Conservation (phyloP, 2,329 filamentous ascomycete genomes). For the Allantophomopsis cytisporea region DNA sequence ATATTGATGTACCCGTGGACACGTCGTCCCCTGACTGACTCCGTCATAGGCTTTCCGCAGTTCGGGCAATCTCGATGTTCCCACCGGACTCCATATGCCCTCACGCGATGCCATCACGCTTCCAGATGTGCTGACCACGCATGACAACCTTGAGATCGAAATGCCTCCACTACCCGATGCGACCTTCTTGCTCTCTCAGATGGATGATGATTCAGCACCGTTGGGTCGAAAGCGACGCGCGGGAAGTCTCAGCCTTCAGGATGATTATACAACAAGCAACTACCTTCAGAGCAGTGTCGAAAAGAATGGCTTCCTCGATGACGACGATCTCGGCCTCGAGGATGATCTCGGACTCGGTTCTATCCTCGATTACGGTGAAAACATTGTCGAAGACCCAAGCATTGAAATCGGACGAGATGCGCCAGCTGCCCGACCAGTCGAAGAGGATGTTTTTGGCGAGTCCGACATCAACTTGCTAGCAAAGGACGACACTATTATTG, state of each 20-base stretch:
- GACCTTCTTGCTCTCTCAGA: constrained; percentile 67
- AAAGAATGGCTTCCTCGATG: constrained; percentile 32
- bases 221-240: constrained; percentile 41
- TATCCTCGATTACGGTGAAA: constrained; percentile 38
- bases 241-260: constrained; percentile 53
- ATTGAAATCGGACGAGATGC: constrained; percentile 89
- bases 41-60: constrained; percentile 71
- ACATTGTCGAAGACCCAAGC: constrained; percentile 37
- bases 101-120: constrained; percentile 80
- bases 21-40: neutral
- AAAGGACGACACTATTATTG: constrained; percentile 37
- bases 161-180: constrained; percentile 78
- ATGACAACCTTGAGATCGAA: constrained; percentile 53
- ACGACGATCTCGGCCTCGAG: constrained; percentile 40
- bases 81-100: constrained; percentile 65
- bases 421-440: constrained; percentile 49
- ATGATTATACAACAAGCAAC: constrained; percentile 64
- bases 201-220: constrained; percentile 46
- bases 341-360: constrained; percentile 66
- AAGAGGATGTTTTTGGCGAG: constrained; percentile 55
- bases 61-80: constrained; percentile 87
- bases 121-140: constrained; percentile 84
- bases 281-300: constrained; percentile 56
- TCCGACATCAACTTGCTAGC: constrained; percentile 39
- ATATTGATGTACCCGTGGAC: no score